Base-by-base conservation (phyloP, 345 rosid species). In the Gossypium bickii region DNA sequence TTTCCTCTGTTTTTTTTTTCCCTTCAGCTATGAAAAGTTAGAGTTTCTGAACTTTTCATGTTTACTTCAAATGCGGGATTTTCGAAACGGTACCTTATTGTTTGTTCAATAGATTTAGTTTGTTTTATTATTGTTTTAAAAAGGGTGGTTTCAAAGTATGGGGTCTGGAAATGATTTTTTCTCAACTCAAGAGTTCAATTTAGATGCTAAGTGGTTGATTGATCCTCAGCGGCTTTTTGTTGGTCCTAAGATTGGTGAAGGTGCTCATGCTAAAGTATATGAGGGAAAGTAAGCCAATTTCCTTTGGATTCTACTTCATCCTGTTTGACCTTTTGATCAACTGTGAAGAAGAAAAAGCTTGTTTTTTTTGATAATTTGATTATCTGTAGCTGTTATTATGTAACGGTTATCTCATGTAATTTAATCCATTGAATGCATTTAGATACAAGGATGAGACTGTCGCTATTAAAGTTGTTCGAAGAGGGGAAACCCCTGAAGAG, bases 191-290 rank as follows among this genome's bases (percentile, higher is more conserved):
- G 91, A 88, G 74, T 86, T 91, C 70, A 81, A 68, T 84, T 80
- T 95, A 89, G 99, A 93, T 79, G 81, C 81, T 45, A 93, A 88
- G 87, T 93, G 97, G 98, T 78, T 95, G 64, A 83, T 95, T 80
- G 97, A 93, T 86, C 90, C 98, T 45, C 90, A 89, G 86, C 91
- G 80, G 73, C 96, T 95, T 24, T 88, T 90, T 78, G 97, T 95
- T 82, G 99, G 99, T 29, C 98, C 99, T 9, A 95, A 91, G 89
- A 89, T 95, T 85, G 99, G 99, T 48, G 99, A 95, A 79, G 98
- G 99, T 71, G 97, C 98, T 77, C 98, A 93, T 88, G 98, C 98
- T 79, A 93, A 95, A 86, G 99, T 95, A 12, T 95, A 95, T 13
- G 97, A 95, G 83, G 99, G 97, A 78, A 95, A 90, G 99, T 95